Conservation (phyloP, 2,329 filamentous ascomycete species). For the Onygena corvina region DNA sequence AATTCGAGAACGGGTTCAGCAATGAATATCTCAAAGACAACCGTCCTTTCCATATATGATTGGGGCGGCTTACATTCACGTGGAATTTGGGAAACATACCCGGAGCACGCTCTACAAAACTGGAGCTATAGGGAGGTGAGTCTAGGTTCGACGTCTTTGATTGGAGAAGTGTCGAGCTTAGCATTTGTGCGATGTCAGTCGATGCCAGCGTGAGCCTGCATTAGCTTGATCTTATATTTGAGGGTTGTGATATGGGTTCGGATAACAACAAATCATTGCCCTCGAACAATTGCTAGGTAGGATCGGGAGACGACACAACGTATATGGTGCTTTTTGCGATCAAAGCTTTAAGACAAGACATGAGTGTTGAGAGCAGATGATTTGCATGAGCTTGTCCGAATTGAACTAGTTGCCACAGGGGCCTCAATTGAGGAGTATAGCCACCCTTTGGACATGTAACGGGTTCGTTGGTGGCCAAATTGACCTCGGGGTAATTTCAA, state of each 20-base stretch:
- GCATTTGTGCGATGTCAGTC: not conserved
- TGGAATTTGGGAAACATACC: slow-evolving; percentile 1
- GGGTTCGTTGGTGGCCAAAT: not conserved
- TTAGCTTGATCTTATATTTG: not conserved
- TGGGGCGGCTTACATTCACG: slow-evolving; percentile 1
- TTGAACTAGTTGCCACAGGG: not conserved
- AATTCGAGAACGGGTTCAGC: not conserved
- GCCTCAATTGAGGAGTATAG: not conserved
- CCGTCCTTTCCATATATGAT: not conserved
- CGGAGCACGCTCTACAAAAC: not conserved
- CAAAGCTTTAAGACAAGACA: not conserved
- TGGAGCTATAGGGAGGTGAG: not conserved
- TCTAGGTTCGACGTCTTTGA: not conserved
- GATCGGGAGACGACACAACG: too few relatives aligned
- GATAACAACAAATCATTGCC: not conserved
- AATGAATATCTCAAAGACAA: not conserved
- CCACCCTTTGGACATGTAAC: not conserved
- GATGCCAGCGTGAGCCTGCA: not conserved
- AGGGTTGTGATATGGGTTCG: not conserved
- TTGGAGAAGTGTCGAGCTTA: not conserved
- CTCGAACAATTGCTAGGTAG: not conserved
- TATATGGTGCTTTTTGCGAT: too few relatives aligned
- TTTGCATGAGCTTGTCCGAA: not conserved
- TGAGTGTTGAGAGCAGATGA: not conserved
- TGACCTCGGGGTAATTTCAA: not conserved